These are phyloP conservation scores for Eucalyptus cladocalyx DNA, from an alignment of 345 rosid genomes.

Conservation along the genomic window DNA sequence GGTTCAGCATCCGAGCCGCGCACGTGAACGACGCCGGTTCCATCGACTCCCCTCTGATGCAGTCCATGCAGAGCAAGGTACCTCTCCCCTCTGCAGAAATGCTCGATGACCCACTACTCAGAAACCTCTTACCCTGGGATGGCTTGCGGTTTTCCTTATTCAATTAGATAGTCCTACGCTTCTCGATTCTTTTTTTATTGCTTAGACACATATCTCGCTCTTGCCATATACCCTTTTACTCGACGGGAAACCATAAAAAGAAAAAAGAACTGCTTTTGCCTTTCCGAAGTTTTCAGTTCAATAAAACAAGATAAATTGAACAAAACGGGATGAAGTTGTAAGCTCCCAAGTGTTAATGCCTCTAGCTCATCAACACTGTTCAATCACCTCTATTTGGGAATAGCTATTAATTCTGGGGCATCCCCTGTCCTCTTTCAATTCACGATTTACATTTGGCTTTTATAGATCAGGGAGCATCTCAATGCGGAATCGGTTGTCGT, in stretches of 20 bases:
- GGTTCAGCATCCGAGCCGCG: conserved; percentile 42
- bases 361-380: background rate
- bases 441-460: background rate
- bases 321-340: background rate
- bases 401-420: background rate
- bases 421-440: background rate
- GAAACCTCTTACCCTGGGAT: background rate
- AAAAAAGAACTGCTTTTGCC: background rate
- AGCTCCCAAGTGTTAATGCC: background rate
- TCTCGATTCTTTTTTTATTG: background rate
- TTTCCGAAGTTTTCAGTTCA: background rate
- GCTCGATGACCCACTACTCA: background rate
- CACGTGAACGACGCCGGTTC: conserved; percentile 79
- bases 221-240: background rate
- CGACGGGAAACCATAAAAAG: background rate
- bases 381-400: background rate
- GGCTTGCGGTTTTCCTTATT: background rate
- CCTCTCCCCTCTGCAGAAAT: background rate
- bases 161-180: background rate
- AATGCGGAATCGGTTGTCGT: conserved; percentile 75
- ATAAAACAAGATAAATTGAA: background rate
- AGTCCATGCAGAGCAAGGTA: conserved; percentile 92
- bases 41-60: conserved; percentile 75
- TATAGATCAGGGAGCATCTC: conserved; percentile 70
- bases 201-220: background rate